Evolutionary conservation across 2,329 filamentous ascomycete genomes (phyloP).

Genomic region (Lecanoromycetidae sp.): DNA sequence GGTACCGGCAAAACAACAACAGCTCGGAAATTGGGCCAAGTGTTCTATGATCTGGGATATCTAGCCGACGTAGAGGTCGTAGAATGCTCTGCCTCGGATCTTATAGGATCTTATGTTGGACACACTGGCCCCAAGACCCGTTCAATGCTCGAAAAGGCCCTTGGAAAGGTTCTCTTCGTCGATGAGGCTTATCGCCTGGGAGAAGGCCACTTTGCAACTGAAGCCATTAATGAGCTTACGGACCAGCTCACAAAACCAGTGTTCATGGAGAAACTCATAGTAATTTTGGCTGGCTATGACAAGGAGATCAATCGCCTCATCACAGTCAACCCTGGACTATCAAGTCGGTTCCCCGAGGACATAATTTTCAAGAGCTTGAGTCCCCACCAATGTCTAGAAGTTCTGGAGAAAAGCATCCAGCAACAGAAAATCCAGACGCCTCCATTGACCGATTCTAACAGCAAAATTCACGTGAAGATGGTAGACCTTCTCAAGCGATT

Average conservation of each 20-base stretch:
- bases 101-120: constrained; percentile 57
- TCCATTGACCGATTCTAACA: constrained; percentile 12
- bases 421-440: neutral
- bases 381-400: constrained; percentile 32
- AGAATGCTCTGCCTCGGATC: constrained; percentile 55
- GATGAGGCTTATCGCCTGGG: constrained; percentile 60
- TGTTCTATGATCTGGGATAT: constrained; percentile 65
- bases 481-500: constrained; percentile 31
- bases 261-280: constrained; percentile 48
- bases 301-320: constrained; percentile 53
- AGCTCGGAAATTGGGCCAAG: constrained; percentile 60
- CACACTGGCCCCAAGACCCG: constrained; percentile 58
- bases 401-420: constrained; percentile 26
- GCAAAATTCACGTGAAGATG: constrained; percentile 19
- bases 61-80: constrained; percentile 47
- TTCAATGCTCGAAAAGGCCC: constrained; percentile 45
- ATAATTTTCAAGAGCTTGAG: constrained; percentile 43
- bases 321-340: constrained; percentile 48
- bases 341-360: constrained; percentile 52
- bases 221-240: constrained; percentile 42
- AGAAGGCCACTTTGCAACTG: constrained; percentile 45
- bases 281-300: constrained; percentile 59
- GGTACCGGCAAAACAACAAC: constrained; percentile 63
- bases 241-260: constrained; percentile 44
- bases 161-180: constrained; percentile 57